Base-by-base conservation (phyloP, 129 eudicot species). In the Centrapalus pauciflorus region DNA sequence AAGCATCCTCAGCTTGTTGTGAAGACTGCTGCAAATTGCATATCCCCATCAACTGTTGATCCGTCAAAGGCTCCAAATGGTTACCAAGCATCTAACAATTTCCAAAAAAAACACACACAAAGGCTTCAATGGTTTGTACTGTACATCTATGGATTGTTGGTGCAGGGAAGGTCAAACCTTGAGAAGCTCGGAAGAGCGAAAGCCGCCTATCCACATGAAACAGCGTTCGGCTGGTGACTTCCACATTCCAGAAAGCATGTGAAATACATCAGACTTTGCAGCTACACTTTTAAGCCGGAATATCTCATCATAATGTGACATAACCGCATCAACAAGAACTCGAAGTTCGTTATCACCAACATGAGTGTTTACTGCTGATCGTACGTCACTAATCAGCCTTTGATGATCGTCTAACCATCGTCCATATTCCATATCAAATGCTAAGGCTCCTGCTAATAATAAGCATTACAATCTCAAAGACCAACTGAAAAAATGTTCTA, bases 211-310 rank as follows among this genome's bases (percentile, higher is more conserved):
- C 99, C 99, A 94, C 99, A 94, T 82, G 83, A 94, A 94, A 66
- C 94, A 94, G 59, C 97, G 82, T 66, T 94, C 99, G 6, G 87
- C 99, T 11, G 99, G 99, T 59, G 99, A 82, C 48, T 89, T 94
- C 99, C 99, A 94, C 97, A 89, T 94, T 78, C 99, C 99, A 4
- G 99, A 89, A 24, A 94, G 97, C 87, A 94, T 76, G 83, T 94
- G 99, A 61, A 94, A 94, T 1, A 87, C 90, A 55, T 94, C 95
- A 1, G 94, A 78, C 32, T 86, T 94, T 33, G 90, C 81, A 34
- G 90, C 97, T 35, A 84, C 29, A 58, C 79, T 69, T 75, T 94
- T 94, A 25, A 89, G 84, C 67, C 93, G 75, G 78, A 84, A 94
- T 23, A 84, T 70, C 50, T 94, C 97, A 3, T 89, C 90, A 23